Percentiles rank a stretch among this genome's conserved stretches.
These are phyloP conservation scores for Tremella fuciformis DNA, from an alignment of 768 basidiomycete species.

Conservation along the genomic window DNA sequence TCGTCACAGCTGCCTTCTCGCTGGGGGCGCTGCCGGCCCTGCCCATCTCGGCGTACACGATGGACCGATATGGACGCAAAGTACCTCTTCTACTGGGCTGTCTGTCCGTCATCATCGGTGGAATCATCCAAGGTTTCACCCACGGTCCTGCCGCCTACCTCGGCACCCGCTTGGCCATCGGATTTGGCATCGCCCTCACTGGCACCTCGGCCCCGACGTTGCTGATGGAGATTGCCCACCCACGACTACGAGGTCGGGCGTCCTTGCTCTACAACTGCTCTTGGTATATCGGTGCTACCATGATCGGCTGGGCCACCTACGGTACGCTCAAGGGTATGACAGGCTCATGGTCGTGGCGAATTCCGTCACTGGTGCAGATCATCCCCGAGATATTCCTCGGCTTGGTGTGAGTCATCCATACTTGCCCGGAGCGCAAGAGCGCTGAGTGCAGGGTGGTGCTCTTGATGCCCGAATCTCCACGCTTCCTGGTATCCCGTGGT, in stretches of 20 bases:
- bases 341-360: slow-evolving; percentile 21
- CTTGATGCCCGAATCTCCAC: slow-evolving; percentile 14
- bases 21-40: too few species aligned
- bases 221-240: slow-evolving; percentile 77
- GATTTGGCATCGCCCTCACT: slow-evolving; percentile 62
- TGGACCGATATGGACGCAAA: slow-evolving; percentile 8
- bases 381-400: neutral
- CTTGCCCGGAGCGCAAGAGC: too few species aligned
- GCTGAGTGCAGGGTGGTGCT: slow-evolving; percentile 9
- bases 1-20: neutral
- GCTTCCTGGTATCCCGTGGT: slow-evolving; percentile 7
- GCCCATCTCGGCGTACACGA: slow-evolving; percentile 1
- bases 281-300: neutral
- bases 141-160: slow-evolving; percentile 5
- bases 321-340: slow-evolving; percentile 20
- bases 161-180: slow-evolving; percentile 49
- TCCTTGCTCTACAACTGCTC: slow-evolving; percentile 1
- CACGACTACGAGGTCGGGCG: slow-evolving; percentile 52
- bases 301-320: slow-evolving; percentile 7
- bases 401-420: too few species aligned
- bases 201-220: slow-evolving; percentile 74
- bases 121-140: neutral
- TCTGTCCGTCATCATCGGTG: slow-evolving; percentile 2
- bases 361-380: slow-evolving; percentile 23
- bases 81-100: neutral